Percentiles rank a stretch among this genome's conserved stretches.
These are phyloP conservation scores for Capsicum baccatum DNA, from an alignment of 257 asterid genomes.

Conservation along the genomic window DNA sequence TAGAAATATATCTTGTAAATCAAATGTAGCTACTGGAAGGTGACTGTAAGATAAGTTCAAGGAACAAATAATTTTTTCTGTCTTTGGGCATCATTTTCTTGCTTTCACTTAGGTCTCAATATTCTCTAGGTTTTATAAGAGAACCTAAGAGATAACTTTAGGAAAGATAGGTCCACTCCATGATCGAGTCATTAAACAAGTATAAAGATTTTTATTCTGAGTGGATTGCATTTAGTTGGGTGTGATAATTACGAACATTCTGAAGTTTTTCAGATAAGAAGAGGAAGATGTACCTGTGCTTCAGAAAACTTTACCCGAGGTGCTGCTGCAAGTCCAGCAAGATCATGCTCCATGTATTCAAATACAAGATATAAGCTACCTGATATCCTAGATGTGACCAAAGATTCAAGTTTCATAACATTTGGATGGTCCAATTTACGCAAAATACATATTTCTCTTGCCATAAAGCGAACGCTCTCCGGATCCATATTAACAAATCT, in stretches of 20 bases:
- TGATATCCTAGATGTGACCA: slow-evolving; percentile 78
- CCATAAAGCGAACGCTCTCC: slow-evolving; percentile 96
- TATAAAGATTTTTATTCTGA: not conserved
- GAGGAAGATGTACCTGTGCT: slow-evolving; percentile 61
- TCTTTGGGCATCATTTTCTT: not conserved
- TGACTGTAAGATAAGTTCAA: not conserved
- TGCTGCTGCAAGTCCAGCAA: slow-evolving; percentile 80
- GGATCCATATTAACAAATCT: slow-evolving; percentile 90
- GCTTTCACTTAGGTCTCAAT: not conserved
- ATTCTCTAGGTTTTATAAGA: not conserved
- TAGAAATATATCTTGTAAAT: not conserved
- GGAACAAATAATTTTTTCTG: not conserved
- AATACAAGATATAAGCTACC: slow-evolving; percentile 87
- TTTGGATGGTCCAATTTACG: slow-evolving; percentile 89
- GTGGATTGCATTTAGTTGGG: not conserved
- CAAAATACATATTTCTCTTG: slow-evolving; percentile 79
- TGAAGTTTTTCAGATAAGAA: slow-evolving; percentile 6
- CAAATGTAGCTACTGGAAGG: not conserved
- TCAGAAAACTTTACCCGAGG: slow-evolving; percentile 75
- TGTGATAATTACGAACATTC: not conserved
- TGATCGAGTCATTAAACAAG: not conserved
- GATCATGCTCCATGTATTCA: slow-evolving; percentile 98
- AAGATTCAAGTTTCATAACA: slow-evolving; percentile 84
- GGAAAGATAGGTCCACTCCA: not conserved
- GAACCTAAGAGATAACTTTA: too few species aligned